These are phyloP conservation scores for Endoconidiophora laricicola DNA, from an alignment of 2,329 filamentous ascomycete genomes.

Conservation along the genomic window DNA sequence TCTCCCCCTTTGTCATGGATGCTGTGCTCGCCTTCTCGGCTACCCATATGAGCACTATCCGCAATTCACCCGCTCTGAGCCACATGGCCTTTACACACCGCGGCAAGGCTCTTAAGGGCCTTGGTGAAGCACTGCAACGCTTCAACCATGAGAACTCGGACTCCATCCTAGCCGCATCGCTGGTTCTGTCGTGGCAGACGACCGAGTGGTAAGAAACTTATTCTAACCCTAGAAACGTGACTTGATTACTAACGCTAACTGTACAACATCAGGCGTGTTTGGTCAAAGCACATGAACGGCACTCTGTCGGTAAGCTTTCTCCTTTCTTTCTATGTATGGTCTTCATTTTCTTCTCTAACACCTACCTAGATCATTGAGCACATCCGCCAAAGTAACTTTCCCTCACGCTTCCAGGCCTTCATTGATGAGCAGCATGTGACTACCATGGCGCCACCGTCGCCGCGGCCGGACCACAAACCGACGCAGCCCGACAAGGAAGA, in stretches of 20 bases:
- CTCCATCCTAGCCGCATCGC: slow-evolving; percentile 76
- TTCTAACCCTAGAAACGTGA: background rate
- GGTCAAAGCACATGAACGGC: slow-evolving; percentile 84
- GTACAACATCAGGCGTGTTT: slow-evolving; percentile 52
- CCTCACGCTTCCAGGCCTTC: slow-evolving; percentile 72
- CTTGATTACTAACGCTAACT: slow-evolving; percentile 19
- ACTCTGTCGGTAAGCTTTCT: slow-evolving; percentile 57
- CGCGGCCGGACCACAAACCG: slow-evolving; percentile 42
- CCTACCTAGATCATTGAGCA: slow-evolving; percentile 46
- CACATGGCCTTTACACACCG: slow-evolving; percentile 84
- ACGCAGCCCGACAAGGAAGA: slow-evolving; percentile 53
- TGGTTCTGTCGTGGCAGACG: slow-evolving; percentile 88
- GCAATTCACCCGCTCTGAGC: slow-evolving; percentile 66
- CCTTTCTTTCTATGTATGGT: background rate
- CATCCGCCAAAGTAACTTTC: slow-evolving; percentile 63
- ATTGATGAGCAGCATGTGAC: slow-evolving; percentile 54
- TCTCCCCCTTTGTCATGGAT: slow-evolving; percentile 83
- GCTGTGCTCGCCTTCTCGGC: slow-evolving; percentile 86
- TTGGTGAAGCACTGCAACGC: slow-evolving; percentile 70
- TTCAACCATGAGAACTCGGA: slow-evolving; percentile 83
- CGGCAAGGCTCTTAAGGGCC: slow-evolving; percentile 66
- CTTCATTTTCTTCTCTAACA: slow-evolving; percentile 13
- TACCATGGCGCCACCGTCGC: slow-evolving; percentile 38
- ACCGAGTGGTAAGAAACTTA: slow-evolving; percentile 66
- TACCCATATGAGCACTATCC: slow-evolving; percentile 80